Conservation (phyloP, 768 basidiomycete genomes). For the Trametes punicea region DNA sequence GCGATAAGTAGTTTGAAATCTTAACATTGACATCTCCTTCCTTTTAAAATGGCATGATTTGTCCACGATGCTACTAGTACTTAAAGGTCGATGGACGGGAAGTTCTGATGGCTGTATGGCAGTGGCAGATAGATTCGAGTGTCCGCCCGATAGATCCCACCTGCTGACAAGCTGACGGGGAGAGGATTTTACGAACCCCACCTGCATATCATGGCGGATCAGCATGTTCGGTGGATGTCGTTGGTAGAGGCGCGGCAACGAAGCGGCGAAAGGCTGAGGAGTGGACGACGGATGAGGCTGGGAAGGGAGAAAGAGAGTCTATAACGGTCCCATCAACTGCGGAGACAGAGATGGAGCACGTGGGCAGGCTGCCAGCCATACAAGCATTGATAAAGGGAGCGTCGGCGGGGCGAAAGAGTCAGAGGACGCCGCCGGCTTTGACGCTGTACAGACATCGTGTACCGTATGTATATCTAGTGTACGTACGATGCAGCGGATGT, state of each 20-base stretch:
- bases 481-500: slow-evolving; percentile 45
- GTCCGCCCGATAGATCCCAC: neutral
- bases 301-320: neutral
- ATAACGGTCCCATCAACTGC: neutral
- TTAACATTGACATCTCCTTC: too few relatives aligned
- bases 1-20: too few relatives aligned
- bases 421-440: neutral
- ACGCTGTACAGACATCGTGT: neutral
- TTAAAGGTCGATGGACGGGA: too few relatives aligned
- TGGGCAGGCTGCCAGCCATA: neutral
- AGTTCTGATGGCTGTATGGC: too few relatives aligned
- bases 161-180: neutral
- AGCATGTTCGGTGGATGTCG: neutral
- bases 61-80: too few relatives aligned
- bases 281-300: neutral
- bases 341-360: slow-evolving; percentile 1
- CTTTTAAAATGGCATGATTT: too few relatives aligned
- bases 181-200: neutral
- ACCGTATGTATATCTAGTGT: neutral
- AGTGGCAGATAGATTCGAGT: too few relatives aligned
- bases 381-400: neutral
- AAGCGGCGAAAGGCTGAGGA: neutral
- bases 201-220: neutral
- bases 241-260: neutral
- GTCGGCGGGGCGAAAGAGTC: neutral